These are phyloP conservation scores for Scleroderma citrinum DNA, from an alignment of 768 basidiomycete genomes.

Conservation along the genomic window DNA sequence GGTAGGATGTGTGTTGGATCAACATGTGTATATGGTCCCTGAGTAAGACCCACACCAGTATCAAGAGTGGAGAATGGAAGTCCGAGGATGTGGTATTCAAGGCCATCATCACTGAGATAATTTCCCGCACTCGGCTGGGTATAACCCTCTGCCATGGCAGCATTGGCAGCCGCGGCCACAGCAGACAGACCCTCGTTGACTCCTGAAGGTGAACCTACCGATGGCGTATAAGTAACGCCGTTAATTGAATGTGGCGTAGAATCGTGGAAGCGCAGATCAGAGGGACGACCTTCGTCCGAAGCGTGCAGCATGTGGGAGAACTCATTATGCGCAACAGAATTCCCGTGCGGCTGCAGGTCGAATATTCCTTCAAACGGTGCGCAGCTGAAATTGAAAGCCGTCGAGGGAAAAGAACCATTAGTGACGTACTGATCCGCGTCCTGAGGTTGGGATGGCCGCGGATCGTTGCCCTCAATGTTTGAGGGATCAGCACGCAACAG, in stretches of 20 bases:
- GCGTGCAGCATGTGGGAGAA: conserved; percentile 29
- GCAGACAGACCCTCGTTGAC: conserved; percentile 51
- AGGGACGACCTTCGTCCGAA: conserved; percentile 22
- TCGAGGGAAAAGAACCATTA: conserved; percentile 55
- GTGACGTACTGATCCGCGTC: conserved; percentile 37
- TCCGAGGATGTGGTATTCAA: conserved; percentile 62
- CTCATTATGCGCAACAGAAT: conserved; percentile 31
- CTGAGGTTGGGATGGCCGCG: conserved; percentile 23
- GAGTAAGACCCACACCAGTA: conserved; percentile 31
- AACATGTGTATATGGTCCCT: conserved; percentile 68
- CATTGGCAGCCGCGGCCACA: conserved; percentile 57
- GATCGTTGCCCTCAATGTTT: conserved; percentile 36
- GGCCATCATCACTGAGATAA: conserved; percentile 46
- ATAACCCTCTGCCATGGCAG: conserved; percentile 69
- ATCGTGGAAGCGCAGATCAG: conserved; percentile 28
- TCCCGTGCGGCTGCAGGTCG: conserved; percentile 36
- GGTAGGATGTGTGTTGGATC: conserved; percentile 86
- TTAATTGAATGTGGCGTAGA: conserved; percentile 26
- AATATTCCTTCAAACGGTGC: conserved; percentile 61
- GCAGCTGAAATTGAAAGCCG: conserved; percentile 69
- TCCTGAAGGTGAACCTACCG: conserved; percentile 25
- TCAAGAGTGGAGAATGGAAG: conserved; percentile 57
- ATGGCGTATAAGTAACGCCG: conserved; percentile 31
- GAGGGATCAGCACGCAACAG: conserved; percentile 76
- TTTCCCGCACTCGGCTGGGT: conserved; percentile 56